A percentile compares a stretch with the other conserved stretches of the same genome.
These are phyloP conservation scores for Solanum tarapatanum DNA, from an alignment of 257 asterid genomes.

Conservation along the genomic window DNA sequence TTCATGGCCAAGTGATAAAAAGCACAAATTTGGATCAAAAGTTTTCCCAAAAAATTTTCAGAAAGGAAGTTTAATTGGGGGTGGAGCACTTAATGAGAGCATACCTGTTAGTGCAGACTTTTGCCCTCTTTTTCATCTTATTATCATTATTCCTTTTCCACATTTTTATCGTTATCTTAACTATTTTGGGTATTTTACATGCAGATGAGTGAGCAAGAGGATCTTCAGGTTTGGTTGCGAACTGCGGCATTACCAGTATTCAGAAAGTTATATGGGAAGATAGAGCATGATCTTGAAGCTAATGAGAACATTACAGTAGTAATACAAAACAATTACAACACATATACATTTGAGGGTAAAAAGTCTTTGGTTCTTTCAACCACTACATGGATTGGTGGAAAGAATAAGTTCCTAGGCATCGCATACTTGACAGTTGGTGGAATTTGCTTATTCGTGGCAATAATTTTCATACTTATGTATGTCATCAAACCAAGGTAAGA, in stretches of 20 bases:
- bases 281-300: constrained; percentile 70
- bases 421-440: constrained; percentile 63
- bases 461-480: constrained; percentile 49
- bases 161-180: neutral
- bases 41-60: constrained; percentile 81
- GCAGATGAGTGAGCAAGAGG: constrained; percentile 93
- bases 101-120: constrained; percentile 51
- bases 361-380: constrained; percentile 78
- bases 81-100: constrained; percentile 46
- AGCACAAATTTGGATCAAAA: constrained; percentile 43
- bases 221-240: constrained; percentile 90
- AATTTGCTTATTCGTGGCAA: constrained; percentile 45
- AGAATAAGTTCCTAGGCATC: constrained; percentile 60
- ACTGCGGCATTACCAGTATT: constrained; percentile 73
- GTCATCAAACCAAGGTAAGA: constrained; percentile 68
- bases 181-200: neutral
- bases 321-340: constrained; percentile 74
- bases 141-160: neutral
- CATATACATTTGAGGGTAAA: constrained; percentile 60
- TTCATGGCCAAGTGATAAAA: constrained; percentile 63
- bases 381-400: constrained; percentile 92
- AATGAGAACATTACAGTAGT: constrained; percentile 48
- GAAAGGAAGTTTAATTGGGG: constrained; percentile 48
- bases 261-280: constrained; percentile 74
- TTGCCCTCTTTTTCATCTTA: neutral